Conservation (phyloP, 2,329 filamentous ascomycete species). For the Chaetothyriales sp. region DNA sequence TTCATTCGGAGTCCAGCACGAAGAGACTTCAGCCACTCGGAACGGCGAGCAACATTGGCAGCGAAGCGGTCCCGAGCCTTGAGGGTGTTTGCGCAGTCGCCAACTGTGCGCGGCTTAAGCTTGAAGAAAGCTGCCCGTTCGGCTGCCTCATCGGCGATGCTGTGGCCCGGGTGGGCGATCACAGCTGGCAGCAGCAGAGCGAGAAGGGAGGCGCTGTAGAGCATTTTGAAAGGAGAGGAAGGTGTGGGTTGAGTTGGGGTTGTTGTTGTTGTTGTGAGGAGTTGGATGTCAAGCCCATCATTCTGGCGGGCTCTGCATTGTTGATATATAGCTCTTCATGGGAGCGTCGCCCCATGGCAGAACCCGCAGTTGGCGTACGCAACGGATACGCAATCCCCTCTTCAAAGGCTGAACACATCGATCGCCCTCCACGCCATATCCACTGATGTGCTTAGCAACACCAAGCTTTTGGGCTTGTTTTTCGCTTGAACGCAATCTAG, state of each 20-base stretch:
- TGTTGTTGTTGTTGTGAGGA: too few species aligned
- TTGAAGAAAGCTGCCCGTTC: constrained; percentile 35
- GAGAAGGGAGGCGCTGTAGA: not conserved
- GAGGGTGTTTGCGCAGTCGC: constrained; percentile 34
- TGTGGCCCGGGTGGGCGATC: constrained; percentile 22
- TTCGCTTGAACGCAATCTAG: not conserved
- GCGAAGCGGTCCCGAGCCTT: constrained; percentile 33
- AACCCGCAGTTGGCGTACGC: not conserved
- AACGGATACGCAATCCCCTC: not conserved
- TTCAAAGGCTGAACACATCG: not conserved
- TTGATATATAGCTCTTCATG: not conserved
- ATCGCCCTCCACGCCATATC: not conserved
- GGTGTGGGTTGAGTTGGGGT: too few species aligned
- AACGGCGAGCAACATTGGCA: constrained; percentile 32
- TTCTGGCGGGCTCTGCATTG: not conserved
- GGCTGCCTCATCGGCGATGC: constrained; percentile 33
- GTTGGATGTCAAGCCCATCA: too few species aligned
- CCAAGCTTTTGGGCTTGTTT: not conserved
- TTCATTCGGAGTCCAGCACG: constrained; percentile 26
- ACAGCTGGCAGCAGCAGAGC: not conserved
- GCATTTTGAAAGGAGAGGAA: not conserved
- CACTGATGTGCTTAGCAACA: not conserved
- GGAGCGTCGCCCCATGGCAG: too few species aligned
- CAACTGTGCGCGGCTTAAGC: constrained; percentile 29
- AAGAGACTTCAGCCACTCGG: constrained; percentile 28